Evolutionary conservation across 2,329 filamentous ascomycete genomes (phyloP), one percentile per base, ranked within the genome.

Genomic region (Pseudogymnoascus sp.): DNA sequence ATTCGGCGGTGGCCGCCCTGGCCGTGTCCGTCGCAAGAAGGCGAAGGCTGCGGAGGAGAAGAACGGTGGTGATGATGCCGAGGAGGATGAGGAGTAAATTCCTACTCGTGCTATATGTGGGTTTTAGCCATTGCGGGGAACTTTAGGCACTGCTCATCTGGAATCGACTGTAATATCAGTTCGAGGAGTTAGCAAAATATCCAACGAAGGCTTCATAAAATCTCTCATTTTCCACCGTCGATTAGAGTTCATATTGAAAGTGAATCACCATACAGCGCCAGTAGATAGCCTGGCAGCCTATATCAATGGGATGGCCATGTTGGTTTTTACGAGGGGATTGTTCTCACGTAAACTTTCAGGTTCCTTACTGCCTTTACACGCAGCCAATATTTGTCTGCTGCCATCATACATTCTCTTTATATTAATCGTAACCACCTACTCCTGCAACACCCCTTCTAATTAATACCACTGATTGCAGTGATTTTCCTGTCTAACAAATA

Each of bases 1-100:
- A 76, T 96, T 96, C 74, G 94, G 94, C 79, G 92, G 92, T 76
- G 94, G 94, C 75, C 92, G 94, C 72, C 90, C 91, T 73, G 94
- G 94, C 71, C 94, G 94, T 85, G 92, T 96, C 75, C 87, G 90
- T 79, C 95, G 94, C 85, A 99, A 97, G 94, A 99, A 97, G 92
- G 90, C 92, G 77, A 92, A 90, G 83, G 90, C 94, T 71, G 90
- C 91, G 65, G 90, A 95, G 81, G 87, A 86, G 77, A 87, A 84
- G 74, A 89, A 86, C 69, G 89, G 82, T 64, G 89, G 79, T 62
- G 92, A 84, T 69, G 91, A 87, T 70, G 92, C 90, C 73, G 92
- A 95, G 76, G 92, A 92, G 74, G 69, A 71, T 60, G 70, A 72
- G 60, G 68, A 70, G 61, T 78, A 78, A 69, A 76, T 73, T 59